phyloP scores from a whole-genome alignment of 2,329 filamentous ascomycete genomes.

The Truncatella angustata region DNA sequence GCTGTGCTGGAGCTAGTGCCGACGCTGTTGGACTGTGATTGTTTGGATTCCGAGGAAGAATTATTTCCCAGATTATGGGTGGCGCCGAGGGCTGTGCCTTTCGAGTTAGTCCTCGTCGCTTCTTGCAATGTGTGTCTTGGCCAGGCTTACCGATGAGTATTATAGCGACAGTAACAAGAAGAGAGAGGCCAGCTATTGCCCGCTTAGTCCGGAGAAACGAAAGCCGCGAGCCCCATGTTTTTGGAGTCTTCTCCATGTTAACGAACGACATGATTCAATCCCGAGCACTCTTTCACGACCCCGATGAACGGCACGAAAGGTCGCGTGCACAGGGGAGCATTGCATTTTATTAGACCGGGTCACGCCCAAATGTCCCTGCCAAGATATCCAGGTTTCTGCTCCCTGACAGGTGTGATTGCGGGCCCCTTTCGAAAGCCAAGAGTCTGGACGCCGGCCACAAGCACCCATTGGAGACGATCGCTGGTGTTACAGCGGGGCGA shows the following conservation, averaged over 20 bases:
- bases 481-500: neutral
- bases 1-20: neutral
- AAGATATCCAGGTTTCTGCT: neutral
- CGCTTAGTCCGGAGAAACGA: constrained; percentile 11
- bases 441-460: neutral
- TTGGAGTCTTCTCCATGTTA: constrained; percentile 2
- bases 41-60: neutral
- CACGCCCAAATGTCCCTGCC: no score
- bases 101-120: neutral
- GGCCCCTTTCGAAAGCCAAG: neutral
- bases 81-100: neutral
- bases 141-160: constrained; percentile 11
- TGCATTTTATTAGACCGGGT: no score
- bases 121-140: neutral
- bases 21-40: neutral
- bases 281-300: neutral
- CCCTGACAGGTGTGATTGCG: neutral
- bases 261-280: neutral
- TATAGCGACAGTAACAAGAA: constrained; percentile 5
- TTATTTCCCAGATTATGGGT: neutral
- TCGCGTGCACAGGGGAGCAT: neutral
- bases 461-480: neutral
- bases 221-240: constrained; percentile 9
- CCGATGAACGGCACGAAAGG: neutral
- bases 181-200: constrained; percentile 6